A percentile compares a stretch with the other conserved stretches of the same genome.
phyloP scores from a whole-genome alignment of 805 yeast species.

The Cyberlindnera xishuangbannaensis region DNA sequence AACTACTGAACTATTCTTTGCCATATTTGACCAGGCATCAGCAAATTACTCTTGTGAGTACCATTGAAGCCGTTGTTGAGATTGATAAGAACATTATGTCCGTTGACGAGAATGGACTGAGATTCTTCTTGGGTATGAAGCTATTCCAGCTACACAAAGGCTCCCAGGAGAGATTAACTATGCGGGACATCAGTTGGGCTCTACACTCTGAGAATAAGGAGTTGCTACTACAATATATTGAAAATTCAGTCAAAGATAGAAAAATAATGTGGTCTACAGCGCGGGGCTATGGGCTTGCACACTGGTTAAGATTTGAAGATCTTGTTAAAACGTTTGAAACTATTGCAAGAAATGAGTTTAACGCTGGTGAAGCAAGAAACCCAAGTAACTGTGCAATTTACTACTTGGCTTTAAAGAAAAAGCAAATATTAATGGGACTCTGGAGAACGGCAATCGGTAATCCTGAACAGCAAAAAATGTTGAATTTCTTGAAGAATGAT shows the following conservation, averaged over 20 bases:
- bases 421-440: slow-evolving; percentile 67
- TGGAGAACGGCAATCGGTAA: slow-evolving; percentile 79
- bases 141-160: slow-evolving; percentile 52
- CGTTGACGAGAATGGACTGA: slow-evolving; percentile 50
- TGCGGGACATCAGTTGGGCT: slow-evolving; percentile 88
- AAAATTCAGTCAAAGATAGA: slow-evolving; percentile 32
- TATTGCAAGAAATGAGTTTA: slow-evolving; percentile 69
- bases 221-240: slow-evolving; percentile 46
- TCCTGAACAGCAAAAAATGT: slow-evolving; percentile 77
- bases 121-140: slow-evolving; percentile 67
- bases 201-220: slow-evolving; percentile 76
- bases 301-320: slow-evolving; percentile 55
- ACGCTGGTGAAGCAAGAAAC: slow-evolving; percentile 47
- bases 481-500: slow-evolving; percentile 71
- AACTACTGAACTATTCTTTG: slow-evolving; percentile 56
- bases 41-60: slow-evolving; percentile 72
- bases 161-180: slow-evolving; percentile 48
- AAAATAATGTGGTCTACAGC: slow-evolving; percentile 57
- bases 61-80: slow-evolving; percentile 57
- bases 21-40: slow-evolving; percentile 89
- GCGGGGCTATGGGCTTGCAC: slow-evolving; percentile 56
- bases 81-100: slow-evolving; percentile 37
- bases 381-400: slow-evolving; percentile 72
- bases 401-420: slow-evolving; percentile 73
- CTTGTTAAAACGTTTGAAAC: slow-evolving; percentile 53